Evolutionary conservation across 441 rosid species (phyloP).

Genomic region (Populus hybrid): DNA sequence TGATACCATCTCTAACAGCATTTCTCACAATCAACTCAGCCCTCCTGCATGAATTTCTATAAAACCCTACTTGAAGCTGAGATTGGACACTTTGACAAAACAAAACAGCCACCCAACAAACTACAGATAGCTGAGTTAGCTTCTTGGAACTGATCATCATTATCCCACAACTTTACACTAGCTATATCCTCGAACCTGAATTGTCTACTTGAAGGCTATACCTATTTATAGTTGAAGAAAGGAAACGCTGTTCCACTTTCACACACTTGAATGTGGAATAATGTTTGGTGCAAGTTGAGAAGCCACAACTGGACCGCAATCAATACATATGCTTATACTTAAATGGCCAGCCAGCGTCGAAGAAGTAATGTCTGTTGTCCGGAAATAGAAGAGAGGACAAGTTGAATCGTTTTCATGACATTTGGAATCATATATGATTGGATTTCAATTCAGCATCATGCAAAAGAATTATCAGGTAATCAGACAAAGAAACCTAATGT

Average conservation of each 20-base stretch:
- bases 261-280: not conserved
- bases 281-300: not conserved
- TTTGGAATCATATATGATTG: not conserved
- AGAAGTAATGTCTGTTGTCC: not conserved
- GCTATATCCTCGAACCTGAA: not conserved
- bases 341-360: too few relatives aligned
- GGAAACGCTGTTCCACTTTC: not conserved
- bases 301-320: not conserved
- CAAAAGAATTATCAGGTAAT: not conserved
- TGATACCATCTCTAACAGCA: constrained; percentile 32
- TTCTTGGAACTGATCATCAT: constrained; percentile 3
- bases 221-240: not conserved
- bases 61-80: constrained; percentile 48
- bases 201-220: not conserved
- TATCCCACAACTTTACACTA: not conserved
- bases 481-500: not conserved
- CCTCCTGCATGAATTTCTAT: constrained; percentile 22
- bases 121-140: not conserved
- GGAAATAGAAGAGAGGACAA: too few relatives aligned
- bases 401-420: not conserved
- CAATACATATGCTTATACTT: too few relatives aligned
- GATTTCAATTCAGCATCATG: not conserved
- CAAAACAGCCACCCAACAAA: not conserved
- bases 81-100: constrained; percentile 20
- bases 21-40: constrained; percentile 42